These are phyloP conservation scores for Fusarium cicatricum DNA, from an alignment of 2,329 filamentous ascomycete genomes.

Conservation along the genomic window DNA sequence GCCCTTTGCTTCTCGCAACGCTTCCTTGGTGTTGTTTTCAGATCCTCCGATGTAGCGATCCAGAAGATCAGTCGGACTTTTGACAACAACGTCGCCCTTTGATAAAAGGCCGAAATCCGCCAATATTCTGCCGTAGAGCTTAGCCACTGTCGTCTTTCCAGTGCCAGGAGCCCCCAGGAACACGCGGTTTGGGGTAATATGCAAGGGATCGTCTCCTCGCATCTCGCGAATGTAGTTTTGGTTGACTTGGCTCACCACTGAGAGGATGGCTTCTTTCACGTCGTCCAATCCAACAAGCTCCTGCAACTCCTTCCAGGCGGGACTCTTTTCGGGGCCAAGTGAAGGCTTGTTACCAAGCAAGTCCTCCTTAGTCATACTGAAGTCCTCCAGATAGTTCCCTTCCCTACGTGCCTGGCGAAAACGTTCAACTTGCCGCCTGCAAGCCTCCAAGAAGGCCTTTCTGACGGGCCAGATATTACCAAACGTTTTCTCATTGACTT, in stretches of 20 bases:
- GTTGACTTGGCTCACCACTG: conserved; percentile 61
- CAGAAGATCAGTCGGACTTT: conserved; percentile 77
- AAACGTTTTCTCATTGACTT: conserved; percentile 70
- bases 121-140: conserved; percentile 73
- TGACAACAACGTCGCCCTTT: conserved; percentile 65
- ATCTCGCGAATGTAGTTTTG: conserved; percentile 72
- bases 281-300: conserved; percentile 63
- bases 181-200: conserved; percentile 71
- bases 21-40: conserved; percentile 74
- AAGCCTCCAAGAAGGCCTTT: conserved; percentile 59
- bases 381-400: conserved; percentile 39
- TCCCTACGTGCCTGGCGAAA: conserved; percentile 51
- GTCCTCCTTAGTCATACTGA: conserved; percentile 65
- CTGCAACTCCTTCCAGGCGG: conserved; percentile 67
- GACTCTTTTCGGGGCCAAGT: conserved; percentile 57
- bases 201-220: conserved; percentile 62
- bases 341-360: conserved; percentile 73
- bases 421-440: conserved; percentile 66
- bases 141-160: conserved; percentile 77
- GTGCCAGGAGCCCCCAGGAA: conserved; percentile 77
- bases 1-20: conserved; percentile 69
- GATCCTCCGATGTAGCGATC: conserved; percentile 70
- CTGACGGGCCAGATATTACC: conserved; percentile 75
- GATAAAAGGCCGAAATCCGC: conserved; percentile 69
- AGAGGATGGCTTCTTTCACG: conserved; percentile 63